Conservation (phyloP, 2,329 filamentous ascomycete genomes). For the Pseudogymnoascus sp. region DNA sequence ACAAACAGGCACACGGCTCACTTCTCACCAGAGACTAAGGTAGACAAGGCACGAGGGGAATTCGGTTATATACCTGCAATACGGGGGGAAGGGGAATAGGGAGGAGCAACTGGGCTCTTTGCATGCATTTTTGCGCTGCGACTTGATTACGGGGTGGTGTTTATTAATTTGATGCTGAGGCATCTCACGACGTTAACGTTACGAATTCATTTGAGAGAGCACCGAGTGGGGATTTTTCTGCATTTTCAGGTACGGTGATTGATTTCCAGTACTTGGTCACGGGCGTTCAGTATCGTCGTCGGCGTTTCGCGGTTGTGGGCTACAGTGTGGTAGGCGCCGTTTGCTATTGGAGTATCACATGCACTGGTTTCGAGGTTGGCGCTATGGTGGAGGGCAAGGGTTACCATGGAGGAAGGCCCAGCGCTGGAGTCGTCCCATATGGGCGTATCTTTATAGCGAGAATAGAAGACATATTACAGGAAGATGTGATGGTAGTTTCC, state of each 20-base stretch:
- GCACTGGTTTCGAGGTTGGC: neutral
- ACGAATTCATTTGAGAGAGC: slow-evolving; percentile 6
- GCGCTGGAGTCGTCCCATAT: neutral
- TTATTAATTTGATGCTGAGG: neutral
- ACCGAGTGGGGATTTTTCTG: slow-evolving; percentile 3
- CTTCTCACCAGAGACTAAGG: neutral
- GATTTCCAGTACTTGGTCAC: slow-evolving; percentile 2
- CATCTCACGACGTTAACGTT: slow-evolving; percentile 7
- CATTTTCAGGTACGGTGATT: slow-evolving; percentile 2
- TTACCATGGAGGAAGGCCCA: neutral
- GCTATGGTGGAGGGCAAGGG: neutral
- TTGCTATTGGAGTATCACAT: slow-evolving; percentile 6
- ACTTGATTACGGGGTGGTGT: neutral
- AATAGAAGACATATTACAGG: slow-evolving; percentile 5
- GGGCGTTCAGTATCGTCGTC: neutral
- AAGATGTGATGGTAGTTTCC: neutral
- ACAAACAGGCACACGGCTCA: neutral
- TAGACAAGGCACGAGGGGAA: neutral
- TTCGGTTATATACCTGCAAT: neutral
- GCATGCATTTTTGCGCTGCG: slow-evolving; percentile 3
- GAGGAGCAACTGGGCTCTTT: neutral
- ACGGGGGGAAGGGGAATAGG: neutral
- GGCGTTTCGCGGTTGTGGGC: neutral
- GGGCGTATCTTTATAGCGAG: neutral
- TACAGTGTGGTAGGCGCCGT: neutral